Percentiles rank a stretch among this genome's conserved stretches.
These are phyloP conservation scores for Knufia fluminis DNA, from an alignment of 2,329 filamentous ascomycete species.

Conservation along the genomic window DNA sequence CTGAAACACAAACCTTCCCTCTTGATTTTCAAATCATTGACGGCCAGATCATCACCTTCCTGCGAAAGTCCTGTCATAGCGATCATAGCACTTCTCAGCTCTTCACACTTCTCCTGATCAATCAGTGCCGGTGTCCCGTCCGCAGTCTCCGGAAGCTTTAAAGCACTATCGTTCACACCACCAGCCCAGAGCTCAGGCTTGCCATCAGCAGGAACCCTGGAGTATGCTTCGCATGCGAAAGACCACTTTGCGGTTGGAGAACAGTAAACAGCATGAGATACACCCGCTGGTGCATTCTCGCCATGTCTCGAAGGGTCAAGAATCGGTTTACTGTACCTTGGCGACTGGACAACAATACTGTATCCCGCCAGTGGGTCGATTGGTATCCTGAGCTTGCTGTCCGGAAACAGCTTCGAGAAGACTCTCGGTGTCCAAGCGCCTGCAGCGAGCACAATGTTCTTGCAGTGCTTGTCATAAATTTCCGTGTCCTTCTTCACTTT, in stretches of 20 bases:
- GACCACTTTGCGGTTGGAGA: constrained; percentile 40
- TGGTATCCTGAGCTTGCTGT: constrained; percentile 44
- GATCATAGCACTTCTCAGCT: constrained; percentile 27
- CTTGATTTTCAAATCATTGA: constrained; percentile 51
- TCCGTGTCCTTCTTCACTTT: constrained; percentile 27
- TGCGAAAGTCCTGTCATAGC: constrained; percentile 28
- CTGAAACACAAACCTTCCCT: constrained; percentile 63
- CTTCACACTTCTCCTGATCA: constrained; percentile 33
- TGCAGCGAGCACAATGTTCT: constrained; percentile 54
- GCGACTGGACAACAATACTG: constrained; percentile 57
- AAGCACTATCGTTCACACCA: constrained; percentile 54
- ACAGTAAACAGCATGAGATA: constrained; percentile 57
- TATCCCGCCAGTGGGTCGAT: constrained; percentile 60
- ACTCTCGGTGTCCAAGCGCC: constrained; percentile 63
- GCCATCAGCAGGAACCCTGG: constrained; percentile 46
- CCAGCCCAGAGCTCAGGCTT: constrained; percentile 58
- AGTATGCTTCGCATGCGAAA: constrained; percentile 65
- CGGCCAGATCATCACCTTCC: constrained; percentile 24
- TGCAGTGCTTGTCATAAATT: constrained; percentile 6
- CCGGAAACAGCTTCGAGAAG: constrained; percentile 56
- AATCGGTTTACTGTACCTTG: constrained; percentile 33
- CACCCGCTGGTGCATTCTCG: neutral
- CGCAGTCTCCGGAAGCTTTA: constrained; percentile 52
- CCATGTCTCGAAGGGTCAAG: constrained; percentile 8
- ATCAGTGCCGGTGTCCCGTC: constrained; percentile 30